Evolutionary conservation across 2,329 filamentous ascomycete species (phyloP), one percentile per base, ranked within the genome.

Genomic region (Penicillium sp.): DNA sequence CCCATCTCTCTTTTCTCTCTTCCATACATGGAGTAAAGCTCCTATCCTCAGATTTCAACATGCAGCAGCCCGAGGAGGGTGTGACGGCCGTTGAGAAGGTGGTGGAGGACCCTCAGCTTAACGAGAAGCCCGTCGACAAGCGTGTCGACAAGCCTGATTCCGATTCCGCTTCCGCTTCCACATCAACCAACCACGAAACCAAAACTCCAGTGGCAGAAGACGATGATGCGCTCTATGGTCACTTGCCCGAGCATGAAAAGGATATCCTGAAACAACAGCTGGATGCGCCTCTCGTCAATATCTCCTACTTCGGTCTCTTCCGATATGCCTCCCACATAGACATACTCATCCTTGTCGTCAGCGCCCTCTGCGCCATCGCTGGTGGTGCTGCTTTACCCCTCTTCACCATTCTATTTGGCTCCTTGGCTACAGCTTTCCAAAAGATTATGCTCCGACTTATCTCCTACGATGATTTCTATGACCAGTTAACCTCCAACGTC

Each of bases 331-430:
- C 85, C 1, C 79, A 74, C 46, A 81, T 79, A 61, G 89, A 92
- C 67, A 66, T 87, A 16, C 61, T 86, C 58, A 84, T 91, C 67
- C 81, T 91, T 38, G 65, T 73, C 37, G 72, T 90, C 52, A 83
- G 86, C 48, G 69, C 78, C 28, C 65, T 93, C 51, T 84, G 83
- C 55, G 82, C 88, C 60, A 88, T 92, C 61, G 85, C 80, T 33
- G 87, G 85, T 17, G 90, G 90, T 57, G 89, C 89, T 53, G 87
- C 88, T 8, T 73, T 93, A 58, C 90, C 90, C 6, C 76, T 91
- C 25, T 93, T 94, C 85, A 93, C 90, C 0, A 77, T 84, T 55
- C 71, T 96, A 33, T 95, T 95, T 66, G 90, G 91, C 58, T 84
- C 86, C 49, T 79, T 96, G 37, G 85, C 91, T 56, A 84, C 84